Base-by-base conservation (phyloP, 345 rosid species). In the Moricandia moricandioides region DNA sequence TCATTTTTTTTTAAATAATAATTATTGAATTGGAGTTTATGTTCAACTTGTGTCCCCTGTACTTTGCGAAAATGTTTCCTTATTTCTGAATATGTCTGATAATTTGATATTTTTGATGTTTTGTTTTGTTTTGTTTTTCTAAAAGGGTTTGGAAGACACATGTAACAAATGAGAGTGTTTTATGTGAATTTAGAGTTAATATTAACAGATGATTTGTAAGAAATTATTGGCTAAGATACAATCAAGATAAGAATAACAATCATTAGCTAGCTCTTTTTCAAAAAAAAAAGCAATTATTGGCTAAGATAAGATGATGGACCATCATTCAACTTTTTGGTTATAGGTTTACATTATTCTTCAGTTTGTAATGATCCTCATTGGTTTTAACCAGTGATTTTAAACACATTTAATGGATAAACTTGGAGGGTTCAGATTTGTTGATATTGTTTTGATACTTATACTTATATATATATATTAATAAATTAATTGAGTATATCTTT, bases 231-330 rank as follows among this genome's bases (percentile, higher is more conserved):
- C 18, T 24, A 55, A 55, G n/a, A 21, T 21, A 21, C 11, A 17
- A 17, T 52, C 21, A 54, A 54, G 13, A 54, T 4, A 4, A 52
- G 13, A 18, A 11, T 10, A 3, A 7, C 18, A 51, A 51, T 8
- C 7, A 17, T 49, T 16, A 16, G 56, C 21, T 21, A 54, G n/a
- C n/a, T n/a, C n/a, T n/a, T n/a, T n/a, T n/a, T n/a, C n/a, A n/a
- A n/a, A n/a, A n/a, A n/a, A n/a, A n/a, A n/a, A n/a, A n/a, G n/a
- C n/a, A n/a, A 51, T 8, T 16, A 17, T 49, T 16, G 7, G 56
- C 21, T 21, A 54, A 54, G 62, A 74, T 67, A 59, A 49, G 62
- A 34, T 59, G 24, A 60, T 67, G 73, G 67, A 67, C 78, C 73
- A 75, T 60, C 67, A 74, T 74, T 67, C 18, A 66, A 21, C 65